These are phyloP conservation scores for Solanum chilense DNA, from an alignment of 257 asterid genomes.

Conservation along the genomic window DNA sequence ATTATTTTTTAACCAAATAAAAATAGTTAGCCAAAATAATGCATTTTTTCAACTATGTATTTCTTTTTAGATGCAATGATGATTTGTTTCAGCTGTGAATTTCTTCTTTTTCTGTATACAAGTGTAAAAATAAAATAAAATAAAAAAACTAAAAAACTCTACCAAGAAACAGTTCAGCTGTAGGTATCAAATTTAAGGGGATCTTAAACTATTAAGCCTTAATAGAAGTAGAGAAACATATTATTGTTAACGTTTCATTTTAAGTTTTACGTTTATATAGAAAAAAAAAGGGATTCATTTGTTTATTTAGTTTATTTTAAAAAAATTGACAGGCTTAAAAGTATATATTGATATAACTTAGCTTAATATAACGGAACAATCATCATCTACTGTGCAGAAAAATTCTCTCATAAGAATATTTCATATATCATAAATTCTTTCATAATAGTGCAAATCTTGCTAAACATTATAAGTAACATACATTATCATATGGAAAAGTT, in stretches of 20 bases:
- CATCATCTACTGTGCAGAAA: background rate
- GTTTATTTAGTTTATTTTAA: background rate
- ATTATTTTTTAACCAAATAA: background rate
- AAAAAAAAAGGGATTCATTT: background rate
- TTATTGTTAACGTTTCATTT: background rate
- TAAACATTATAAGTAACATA: background rate
- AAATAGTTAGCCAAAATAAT: background rate
- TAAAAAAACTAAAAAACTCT: too few species aligned
- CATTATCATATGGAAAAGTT: background rate
- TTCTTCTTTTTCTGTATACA: background rate
- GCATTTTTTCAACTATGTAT: background rate
- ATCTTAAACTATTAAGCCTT: background rate
- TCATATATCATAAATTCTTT: background rate
- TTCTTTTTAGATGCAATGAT: background rate
- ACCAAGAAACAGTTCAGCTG: background rate
- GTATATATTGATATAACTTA: background rate
- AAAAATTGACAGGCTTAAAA: background rate
- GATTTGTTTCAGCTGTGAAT: background rate
- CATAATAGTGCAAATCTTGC: background rate
- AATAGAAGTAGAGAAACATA: background rate
- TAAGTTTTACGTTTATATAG: background rate
- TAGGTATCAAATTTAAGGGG: background rate
- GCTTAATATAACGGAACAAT: background rate
- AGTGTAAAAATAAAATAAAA: background rate
- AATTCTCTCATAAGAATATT: background rate